A percentile compares a stretch with the other conserved stretches of the same genome.
Evolutionary conservation across 75 land plant species (phyloP).

Genomic region (Picea glauca): DNA sequence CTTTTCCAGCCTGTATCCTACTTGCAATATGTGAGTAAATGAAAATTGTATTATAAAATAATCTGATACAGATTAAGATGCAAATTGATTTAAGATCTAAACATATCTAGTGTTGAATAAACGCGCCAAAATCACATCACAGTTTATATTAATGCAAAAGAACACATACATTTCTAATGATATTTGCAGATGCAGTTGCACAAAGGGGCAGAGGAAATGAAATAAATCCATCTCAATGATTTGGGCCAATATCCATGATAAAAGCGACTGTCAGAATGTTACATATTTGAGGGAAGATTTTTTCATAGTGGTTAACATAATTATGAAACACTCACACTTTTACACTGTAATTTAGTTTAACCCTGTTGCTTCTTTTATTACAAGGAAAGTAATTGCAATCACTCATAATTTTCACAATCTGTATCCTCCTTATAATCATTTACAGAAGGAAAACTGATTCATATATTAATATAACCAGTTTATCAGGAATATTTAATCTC

Average conservation of each 20-base stretch:
- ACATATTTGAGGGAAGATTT: neutral
- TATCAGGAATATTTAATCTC: too few relatives aligned
- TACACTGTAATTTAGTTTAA: neutral
- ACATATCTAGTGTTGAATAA: neutral
- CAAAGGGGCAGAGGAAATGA: neutral
- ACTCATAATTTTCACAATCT: neutral
- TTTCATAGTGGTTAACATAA: too few relatives aligned
- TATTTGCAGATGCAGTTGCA: too few relatives aligned
- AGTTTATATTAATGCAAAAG: neutral
- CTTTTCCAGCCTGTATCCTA: constrained; percentile 66
- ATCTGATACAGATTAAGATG: neutral
- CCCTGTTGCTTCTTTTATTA: neutral
- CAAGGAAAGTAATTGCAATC: neutral
- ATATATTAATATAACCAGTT: too few relatives aligned
- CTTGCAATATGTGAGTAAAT: constrained; percentile 2
- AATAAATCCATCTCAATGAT: neutral
- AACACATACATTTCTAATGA: too few relatives aligned
- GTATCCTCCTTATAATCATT: neutral
- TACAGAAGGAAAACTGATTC: too few relatives aligned
- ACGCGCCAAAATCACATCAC: neutral
- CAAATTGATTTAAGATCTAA: neutral
- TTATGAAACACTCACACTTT: too few relatives aligned
- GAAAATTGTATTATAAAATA: neutral
- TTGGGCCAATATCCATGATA: neutral
- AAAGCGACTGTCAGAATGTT: neutral